Evolutionary conservation across 148 eudicot genomes (phyloP).

Genomic region (Vaccinium corymbosum): DNA sequence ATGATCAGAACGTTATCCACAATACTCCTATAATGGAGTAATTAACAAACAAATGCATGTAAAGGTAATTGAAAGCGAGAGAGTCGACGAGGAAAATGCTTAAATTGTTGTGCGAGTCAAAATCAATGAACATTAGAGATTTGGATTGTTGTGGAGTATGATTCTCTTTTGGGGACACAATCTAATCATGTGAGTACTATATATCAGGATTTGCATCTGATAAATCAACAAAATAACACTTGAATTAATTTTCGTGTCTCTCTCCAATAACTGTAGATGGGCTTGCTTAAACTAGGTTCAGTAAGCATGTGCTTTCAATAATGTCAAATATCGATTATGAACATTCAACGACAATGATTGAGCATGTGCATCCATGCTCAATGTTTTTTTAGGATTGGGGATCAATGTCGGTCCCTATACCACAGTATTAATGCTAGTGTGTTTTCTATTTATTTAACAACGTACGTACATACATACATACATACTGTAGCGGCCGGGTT

Average conservation of each 20-base stretch:
- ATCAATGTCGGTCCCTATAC: background rate
- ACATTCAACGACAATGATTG: background rate
- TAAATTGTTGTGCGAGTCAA: background rate
- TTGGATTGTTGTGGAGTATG: conserved; percentile 7
- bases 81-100: background rate
- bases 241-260: background rate
- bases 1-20: too few relatives aligned
- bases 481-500: too few relatives aligned
- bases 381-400: background rate
- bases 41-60: too few relatives aligned
- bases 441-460: too few relatives aligned
- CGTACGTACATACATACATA: too few relatives aligned
- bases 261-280: background rate
- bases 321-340: background rate
- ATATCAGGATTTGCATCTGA: conserved; percentile 11
- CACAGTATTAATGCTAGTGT: too few relatives aligned
- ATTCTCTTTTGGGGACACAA: conserved; percentile 8
- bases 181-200: background rate
- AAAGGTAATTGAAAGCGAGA: background rate
- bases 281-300: background rate
- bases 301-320: background rate
- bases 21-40: too few relatives aligned
- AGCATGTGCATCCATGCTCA: background rate
- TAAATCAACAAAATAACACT: background rate
- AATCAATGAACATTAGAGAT: background rate